phyloP scores from a whole-genome alignment of 805 yeast species.

The Grigorovia jiainica region DNA sequence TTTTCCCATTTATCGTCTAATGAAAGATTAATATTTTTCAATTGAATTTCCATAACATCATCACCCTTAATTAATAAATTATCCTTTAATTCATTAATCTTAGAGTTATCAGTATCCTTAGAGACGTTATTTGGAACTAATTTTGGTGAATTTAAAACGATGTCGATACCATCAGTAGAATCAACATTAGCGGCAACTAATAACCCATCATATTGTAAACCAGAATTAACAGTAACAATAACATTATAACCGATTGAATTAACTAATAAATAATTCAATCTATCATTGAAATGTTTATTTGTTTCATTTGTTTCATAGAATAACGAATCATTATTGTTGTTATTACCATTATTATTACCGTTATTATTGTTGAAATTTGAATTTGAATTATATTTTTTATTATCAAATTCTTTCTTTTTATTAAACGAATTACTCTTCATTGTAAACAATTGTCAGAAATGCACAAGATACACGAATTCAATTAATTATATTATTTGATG shows the following conservation, averaged over 20 bases:
- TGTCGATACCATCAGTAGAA: slow-evolving; percentile 41
- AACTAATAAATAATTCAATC: slow-evolving; percentile 44
- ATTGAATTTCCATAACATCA: slow-evolving; percentile 33
- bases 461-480: too few species aligned
- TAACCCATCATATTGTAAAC: slow-evolving; percentile 50
- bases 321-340: not conserved
- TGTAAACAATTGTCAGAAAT: not conserved
- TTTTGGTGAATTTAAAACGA: slow-evolving; percentile 46
- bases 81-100: slow-evolving; percentile 21
- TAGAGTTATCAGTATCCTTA: slow-evolving; percentile 18
- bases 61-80: slow-evolving; percentile 25
- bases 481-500: too few species aligned
- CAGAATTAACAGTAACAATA: slow-evolving; percentile 52
- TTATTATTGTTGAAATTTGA: slow-evolving; percentile 1
- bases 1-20: slow-evolving; percentile 16
- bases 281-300: slow-evolving; percentile 39
- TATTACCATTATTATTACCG: slow-evolving; percentile 4
- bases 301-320: slow-evolving; percentile 23
- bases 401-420: slow-evolving; percentile 7
- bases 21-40: slow-evolving; percentile 27
- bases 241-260: slow-evolving; percentile 53
- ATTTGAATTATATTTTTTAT: not conserved
- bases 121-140: not conserved
- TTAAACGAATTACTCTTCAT: slow-evolving; percentile 4
- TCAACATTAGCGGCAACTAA: slow-evolving; percentile 39